Evolutionary conservation across 129 eudicot genomes (phyloP).

Genomic region (Lactuca sativa): DNA sequence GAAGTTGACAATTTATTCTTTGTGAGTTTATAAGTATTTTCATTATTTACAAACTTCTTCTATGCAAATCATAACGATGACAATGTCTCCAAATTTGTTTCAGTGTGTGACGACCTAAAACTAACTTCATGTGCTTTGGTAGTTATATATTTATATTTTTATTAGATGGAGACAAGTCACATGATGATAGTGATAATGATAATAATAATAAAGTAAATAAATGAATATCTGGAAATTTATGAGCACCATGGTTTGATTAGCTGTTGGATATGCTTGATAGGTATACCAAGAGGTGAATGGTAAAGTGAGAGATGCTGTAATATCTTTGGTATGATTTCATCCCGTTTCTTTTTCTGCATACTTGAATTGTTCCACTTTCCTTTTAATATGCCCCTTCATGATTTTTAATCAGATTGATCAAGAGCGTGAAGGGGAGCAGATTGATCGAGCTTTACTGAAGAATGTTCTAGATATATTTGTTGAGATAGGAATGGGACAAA

Average conservation of each 20-base stretch:
- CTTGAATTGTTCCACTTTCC: background rate
- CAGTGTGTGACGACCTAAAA: too few relatives aligned
- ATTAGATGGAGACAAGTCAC: too few relatives aligned
- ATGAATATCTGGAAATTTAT: background rate
- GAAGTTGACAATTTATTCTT: too few relatives aligned
- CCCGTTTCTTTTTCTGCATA: background rate
- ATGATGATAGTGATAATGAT: too few relatives aligned
- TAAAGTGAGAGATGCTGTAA: conserved; percentile 96
- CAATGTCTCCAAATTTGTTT: too few relatives aligned
- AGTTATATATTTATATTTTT: too few relatives aligned
- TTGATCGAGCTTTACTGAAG: conserved; percentile 91
- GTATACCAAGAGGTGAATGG: conserved; percentile 75
- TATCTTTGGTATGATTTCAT: conserved; percentile 71
- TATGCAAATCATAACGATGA: too few relatives aligned
- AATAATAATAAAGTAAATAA: too few relatives aligned
- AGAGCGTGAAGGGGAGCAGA: conserved; percentile 98
- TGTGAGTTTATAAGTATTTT: too few relatives aligned
- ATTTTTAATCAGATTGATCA: conserved; percentile 63
- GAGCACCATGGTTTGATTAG: background rate
- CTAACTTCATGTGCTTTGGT: too few relatives aligned
- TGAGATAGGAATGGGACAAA: conserved; percentile 95
- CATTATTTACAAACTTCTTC: too few relatives aligned
- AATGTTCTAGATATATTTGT: conserved; percentile 95
- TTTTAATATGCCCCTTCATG: background rate
- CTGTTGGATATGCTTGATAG: conserved; percentile 37